Percentiles rank a stretch among this genome's conserved stretches.
Evolutionary conservation across 2,329 filamentous ascomycete genomes (phyloP).

Genomic region (Pseudovirgaria hyperparasitica): DNA sequence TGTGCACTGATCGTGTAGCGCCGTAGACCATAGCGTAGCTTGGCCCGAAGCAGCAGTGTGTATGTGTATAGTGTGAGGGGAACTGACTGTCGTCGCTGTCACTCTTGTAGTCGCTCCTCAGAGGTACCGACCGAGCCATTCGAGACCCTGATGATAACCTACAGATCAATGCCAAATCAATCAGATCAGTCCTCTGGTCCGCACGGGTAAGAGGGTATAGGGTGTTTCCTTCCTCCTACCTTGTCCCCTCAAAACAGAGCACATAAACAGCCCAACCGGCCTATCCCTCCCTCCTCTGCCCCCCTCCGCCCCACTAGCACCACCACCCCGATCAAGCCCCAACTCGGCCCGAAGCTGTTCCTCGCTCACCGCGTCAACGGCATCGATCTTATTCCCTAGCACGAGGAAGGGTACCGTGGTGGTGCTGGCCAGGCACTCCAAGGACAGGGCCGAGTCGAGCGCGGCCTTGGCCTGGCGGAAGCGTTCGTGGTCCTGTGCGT

Average conservation of each 20-base stretch:
- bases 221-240: no score
- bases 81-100: no score
- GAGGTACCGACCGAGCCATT: constrained; percentile 8
- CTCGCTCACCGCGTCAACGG: constrained; percentile 81
- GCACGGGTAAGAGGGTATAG: no score
- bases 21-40: no score
- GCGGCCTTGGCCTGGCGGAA: constrained; percentile 85
- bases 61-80: no score
- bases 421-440: constrained; percentile 87
- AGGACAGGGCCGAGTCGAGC: constrained; percentile 73
- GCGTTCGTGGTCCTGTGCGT: constrained; percentile 85
- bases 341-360: constrained; percentile 82
- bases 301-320: constrained; percentile 91
- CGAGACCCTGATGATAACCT: constrained; percentile 8
- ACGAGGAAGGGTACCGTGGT: constrained; percentile 89
- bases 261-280: constrained; percentile 88
- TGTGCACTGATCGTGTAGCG: no score
- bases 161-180: constrained; percentile 1
- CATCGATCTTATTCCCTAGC: constrained; percentile 94
- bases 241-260: constrained; percentile 89
- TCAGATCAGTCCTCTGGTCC: not conserved
- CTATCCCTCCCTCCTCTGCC: constrained; percentile 80
- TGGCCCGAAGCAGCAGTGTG: no score
- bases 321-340: constrained; percentile 85
- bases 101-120: no score